These are phyloP conservation scores for Geosmithia flava DNA, from an alignment of 2,329 filamentous ascomycete species.

Conservation along the genomic window DNA sequence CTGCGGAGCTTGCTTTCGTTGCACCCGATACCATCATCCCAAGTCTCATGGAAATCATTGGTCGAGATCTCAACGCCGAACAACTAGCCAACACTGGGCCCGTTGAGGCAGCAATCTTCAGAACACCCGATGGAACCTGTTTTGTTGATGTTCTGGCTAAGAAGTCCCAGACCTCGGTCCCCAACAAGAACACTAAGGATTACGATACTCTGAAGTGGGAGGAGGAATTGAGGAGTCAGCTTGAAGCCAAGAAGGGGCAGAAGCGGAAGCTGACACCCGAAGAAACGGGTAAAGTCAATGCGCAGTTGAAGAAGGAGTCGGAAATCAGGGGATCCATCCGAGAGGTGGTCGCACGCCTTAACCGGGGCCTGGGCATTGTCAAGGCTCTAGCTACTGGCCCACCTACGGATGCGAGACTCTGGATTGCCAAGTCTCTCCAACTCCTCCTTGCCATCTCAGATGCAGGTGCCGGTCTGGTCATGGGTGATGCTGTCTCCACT, in stretches of 20 bases:
- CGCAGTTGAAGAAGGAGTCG: slow-evolving; percentile 79
- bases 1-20: slow-evolving; percentile 87
- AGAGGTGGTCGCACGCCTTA: slow-evolving; percentile 55
- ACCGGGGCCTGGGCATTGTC: slow-evolving; percentile 79
- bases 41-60: slow-evolving; percentile 61
- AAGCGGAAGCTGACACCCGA: slow-evolving; percentile 85
- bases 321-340: slow-evolving; percentile 64
- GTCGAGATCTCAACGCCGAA: slow-evolving; percentile 56
- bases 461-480: slow-evolving; percentile 68
- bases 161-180: slow-evolving; percentile 55
- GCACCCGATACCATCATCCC: slow-evolving; percentile 73
- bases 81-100: slow-evolving; percentile 66
- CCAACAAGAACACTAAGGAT: slow-evolving; percentile 86
- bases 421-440: slow-evolving; percentile 74
- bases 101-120: slow-evolving; percentile 84
- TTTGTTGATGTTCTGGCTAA: slow-evolving; percentile 88
- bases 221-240: slow-evolving; percentile 72
- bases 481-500: slow-evolving; percentile 65
- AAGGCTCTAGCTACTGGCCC: slow-evolving; percentile 71
- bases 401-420: slow-evolving; percentile 76
- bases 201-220: slow-evolving; percentile 98
- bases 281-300: slow-evolving; percentile 80
- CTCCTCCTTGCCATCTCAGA: slow-evolving; percentile 63
- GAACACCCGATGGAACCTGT: slow-evolving; percentile 75
- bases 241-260: slow-evolving; percentile 87